These are phyloP conservation scores for Lolium perenne DNA, from an alignment of 176 grass and related monocot species.

Conservation along the genomic window DNA sequence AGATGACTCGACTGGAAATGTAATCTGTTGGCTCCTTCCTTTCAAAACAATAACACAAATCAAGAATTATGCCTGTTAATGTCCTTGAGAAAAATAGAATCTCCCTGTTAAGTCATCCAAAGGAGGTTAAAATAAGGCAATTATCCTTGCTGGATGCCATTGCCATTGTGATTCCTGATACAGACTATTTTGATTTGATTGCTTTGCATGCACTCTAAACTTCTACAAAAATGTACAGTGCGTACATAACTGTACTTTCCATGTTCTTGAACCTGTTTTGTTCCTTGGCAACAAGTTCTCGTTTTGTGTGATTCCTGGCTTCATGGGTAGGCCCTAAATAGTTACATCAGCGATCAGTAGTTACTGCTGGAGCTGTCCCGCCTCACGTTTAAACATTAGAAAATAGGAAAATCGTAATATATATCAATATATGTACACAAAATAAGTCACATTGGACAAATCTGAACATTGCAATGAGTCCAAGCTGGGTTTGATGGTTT, in stretches of 20 bases:
- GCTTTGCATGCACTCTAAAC: constrained; percentile 12
- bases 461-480: neutral
- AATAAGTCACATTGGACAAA: neutral
- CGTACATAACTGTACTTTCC: neutral
- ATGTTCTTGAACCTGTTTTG: neutral
- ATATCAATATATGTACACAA: neutral
- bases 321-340: neutral
- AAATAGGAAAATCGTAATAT: neutral
- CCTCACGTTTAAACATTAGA: neutral
- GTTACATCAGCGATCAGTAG: neutral
- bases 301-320: neutral
- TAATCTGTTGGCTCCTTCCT: neutral
- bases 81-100: neutral
- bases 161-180: neutral
- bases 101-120: neutral
- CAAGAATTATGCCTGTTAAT: neutral
- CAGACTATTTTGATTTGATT: constrained; percentile 10
- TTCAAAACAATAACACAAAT: neutral
- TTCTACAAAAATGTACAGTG: neutral
- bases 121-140: neutral
- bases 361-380: neutral
- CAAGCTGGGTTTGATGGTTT: neutral
- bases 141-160: neutral
- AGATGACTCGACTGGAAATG: neutral
- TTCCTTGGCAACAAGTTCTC: neutral